Evolutionary conservation across 345 rosid genomes (phyloP).

Genomic region (Corchorus olitorius): DNA sequence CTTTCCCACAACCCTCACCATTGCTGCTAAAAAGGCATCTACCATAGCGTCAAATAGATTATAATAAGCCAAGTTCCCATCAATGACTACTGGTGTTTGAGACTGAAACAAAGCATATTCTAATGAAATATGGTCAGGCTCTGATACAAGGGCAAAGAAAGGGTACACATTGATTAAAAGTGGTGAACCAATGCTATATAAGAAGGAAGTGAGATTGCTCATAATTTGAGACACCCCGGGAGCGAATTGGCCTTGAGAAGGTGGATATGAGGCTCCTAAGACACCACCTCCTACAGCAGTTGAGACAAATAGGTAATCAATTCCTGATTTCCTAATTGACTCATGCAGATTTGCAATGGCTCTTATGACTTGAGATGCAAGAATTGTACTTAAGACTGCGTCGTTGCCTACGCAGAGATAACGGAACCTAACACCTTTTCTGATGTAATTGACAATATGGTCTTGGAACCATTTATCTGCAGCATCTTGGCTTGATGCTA

Average conservation of each 20-base stretch:
- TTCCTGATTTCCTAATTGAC: constrained; percentile 6
- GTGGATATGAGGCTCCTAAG: constrained; percentile 24
- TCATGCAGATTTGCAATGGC: constrained; percentile 22
- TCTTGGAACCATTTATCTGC: constrained; percentile 31
- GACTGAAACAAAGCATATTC: constrained; percentile 26
- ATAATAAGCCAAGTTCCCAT: constrained; percentile 22
- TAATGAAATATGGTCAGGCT: constrained; percentile 16
- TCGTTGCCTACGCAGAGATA: constrained; percentile 28
- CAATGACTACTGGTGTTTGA: neutral
- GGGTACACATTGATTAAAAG: constrained; percentile 26
- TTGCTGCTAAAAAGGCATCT: constrained; percentile 30
- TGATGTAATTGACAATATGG: constrained; percentile 15
- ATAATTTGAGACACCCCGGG: neutral
- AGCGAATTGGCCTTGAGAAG: constrained; percentile 24
- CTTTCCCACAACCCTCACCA: constrained; percentile 20
- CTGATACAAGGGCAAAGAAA: constrained; percentile 11
- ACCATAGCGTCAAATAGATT: constrained; percentile 32
- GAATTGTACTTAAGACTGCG: constrained; percentile 18
- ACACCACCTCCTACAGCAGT: constrained; percentile 21
- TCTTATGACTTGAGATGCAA: constrained; percentile 2
- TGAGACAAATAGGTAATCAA: constrained; percentile 21
- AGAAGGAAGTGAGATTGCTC: neutral
- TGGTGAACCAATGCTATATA: constrained; percentile 21
- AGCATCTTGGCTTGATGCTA: constrained; percentile 30
- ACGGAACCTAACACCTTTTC: constrained; percentile 27